Conservation (phyloP, 2,329 filamentous ascomycete genomes). For the Harringtonia aguacate region DNA sequence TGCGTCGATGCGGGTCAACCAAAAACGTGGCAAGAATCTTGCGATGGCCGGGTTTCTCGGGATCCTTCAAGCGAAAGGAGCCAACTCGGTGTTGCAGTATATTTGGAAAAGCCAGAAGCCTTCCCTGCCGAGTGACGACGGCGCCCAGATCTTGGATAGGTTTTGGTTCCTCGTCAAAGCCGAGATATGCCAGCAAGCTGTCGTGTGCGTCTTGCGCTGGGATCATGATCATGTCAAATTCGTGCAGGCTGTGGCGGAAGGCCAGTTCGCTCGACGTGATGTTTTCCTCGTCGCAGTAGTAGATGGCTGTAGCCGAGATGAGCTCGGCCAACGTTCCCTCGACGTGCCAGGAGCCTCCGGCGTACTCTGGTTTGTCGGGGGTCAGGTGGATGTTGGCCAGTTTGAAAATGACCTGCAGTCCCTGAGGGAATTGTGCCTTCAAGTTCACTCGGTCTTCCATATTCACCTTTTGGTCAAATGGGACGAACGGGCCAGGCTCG, state of each 20-base stretch:
- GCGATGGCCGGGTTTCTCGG: slow-evolving; percentile 39
- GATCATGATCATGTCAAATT: slow-evolving; percentile 3
- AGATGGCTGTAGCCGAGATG: slow-evolving; percentile 44
- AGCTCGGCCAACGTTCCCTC: slow-evolving; percentile 41
- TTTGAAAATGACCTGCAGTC: slow-evolving; percentile 54
- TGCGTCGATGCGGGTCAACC: slow-evolving; percentile 40
- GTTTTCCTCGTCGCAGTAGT: slow-evolving; percentile 42
- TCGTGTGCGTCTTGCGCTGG: slow-evolving; percentile 7
- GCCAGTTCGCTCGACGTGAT: slow-evolving; percentile 29
- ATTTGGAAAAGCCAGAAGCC: slow-evolving; percentile 33
- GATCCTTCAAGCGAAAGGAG: slow-evolving; percentile 37
- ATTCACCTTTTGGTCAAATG: slow-evolving; percentile 1
- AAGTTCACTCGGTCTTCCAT: slow-evolving; percentile 2
- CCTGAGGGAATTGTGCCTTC: slow-evolving; percentile 3
- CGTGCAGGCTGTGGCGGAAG: slow-evolving; percentile 24
- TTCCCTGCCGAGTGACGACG: slow-evolving; percentile 27
- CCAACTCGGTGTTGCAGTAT: slow-evolving; percentile 37
- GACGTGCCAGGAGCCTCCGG: slow-evolving; percentile 19
- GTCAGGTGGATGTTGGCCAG: slow-evolving; percentile 48
- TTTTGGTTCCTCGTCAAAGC: slow-evolving; percentile 11
- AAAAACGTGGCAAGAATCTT: slow-evolving; percentile 48
- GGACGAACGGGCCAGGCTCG: slow-evolving; percentile 6
- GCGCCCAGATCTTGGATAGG: slow-evolving; percentile 29
- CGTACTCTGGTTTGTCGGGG: slow-evolving; percentile 40
- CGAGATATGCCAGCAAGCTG: slow-evolving; percentile 12